A percentile compares a stretch with the other conserved stretches of the same genome.
Conservation (phyloP, 495 filamentous ascomycete species). For the Cetradonia linearis region DNA sequence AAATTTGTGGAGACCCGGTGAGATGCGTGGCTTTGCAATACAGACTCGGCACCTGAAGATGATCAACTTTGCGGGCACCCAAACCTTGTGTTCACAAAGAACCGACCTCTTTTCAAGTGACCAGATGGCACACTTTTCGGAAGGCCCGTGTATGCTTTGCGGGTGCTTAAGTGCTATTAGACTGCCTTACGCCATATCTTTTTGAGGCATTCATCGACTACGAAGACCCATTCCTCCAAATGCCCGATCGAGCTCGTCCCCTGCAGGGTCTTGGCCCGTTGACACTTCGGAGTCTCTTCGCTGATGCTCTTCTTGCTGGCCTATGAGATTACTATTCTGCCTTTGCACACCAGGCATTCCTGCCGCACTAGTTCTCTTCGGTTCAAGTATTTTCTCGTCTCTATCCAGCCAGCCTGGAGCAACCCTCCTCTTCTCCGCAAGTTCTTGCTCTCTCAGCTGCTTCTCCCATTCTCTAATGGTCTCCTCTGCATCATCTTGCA, state of each 20-base stretch:
- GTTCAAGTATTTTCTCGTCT: constrained; percentile 73
- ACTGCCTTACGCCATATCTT: background rate
- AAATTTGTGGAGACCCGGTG: no score
- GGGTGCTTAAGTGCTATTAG: background rate
- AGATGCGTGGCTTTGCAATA: background rate
- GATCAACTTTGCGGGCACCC: no score
- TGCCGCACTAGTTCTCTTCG: constrained; percentile 39
- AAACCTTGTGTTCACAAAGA: no score
- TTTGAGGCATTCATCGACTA: background rate
- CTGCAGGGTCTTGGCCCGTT: constrained; percentile 48
- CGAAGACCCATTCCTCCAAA: constrained; percentile 59
- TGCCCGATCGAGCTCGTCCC: constrained; percentile 76
- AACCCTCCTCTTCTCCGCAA: constrained; percentile 83
- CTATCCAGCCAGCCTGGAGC: constrained; percentile 94
- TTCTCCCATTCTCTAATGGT: constrained; percentile 62
- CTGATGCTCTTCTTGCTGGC: constrained; percentile 36
- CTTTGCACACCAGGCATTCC: constrained; percentile 24
- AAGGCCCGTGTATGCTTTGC: background rate
- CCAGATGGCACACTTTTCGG: no score
- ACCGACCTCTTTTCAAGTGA: no score
- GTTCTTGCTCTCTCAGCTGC: constrained; percentile 59
- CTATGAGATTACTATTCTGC: constrained; percentile 37
- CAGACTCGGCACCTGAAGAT: no score
- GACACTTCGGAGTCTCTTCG: constrained; percentile 32
- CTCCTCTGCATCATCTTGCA: constrained; percentile 51